Conservation (phyloP, 1,284 basidiomycete species). For the Phylloporus gajari region DNA sequence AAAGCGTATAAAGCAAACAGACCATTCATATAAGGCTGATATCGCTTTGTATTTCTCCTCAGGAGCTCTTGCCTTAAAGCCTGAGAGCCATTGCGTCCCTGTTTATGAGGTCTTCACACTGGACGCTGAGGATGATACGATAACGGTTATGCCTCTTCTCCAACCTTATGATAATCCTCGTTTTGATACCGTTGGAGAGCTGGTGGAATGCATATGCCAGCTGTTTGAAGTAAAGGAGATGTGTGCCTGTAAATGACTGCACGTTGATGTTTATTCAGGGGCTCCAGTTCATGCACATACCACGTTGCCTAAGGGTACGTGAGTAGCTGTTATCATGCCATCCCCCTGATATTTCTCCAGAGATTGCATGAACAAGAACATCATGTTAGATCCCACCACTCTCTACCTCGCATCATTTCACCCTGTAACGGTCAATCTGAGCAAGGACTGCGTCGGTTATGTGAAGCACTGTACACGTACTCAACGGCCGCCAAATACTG, state of each 20-base stretch:
- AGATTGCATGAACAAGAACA: slow-evolving; percentile 30
- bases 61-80: not conserved
- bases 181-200: slow-evolving; percentile 48
- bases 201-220: slow-evolving; percentile 46
- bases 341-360: not conserved
- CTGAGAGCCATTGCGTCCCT: slow-evolving; percentile 49
- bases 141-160: slow-evolving; percentile 46
- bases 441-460: not conserved
- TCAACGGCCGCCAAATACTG: no score
- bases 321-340: not conserved
- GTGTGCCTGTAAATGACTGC: no score
- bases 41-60: slow-evolving; percentile 2
- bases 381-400: slow-evolving; percentile 17
- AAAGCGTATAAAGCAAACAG: not conserved
- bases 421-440: slow-evolving; percentile 10
- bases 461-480: slow-evolving; percentile 22
- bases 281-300: no score
- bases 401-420: slow-evolving; percentile 24
- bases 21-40: not conserved
- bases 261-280: no score
- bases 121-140: not conserved
- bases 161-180: slow-evolving; percentile 9
- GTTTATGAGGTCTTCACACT: slow-evolving; percentile 39
- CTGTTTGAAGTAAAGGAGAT: slow-evolving; percentile 49
- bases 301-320: no score